Percentiles rank a stretch among this genome's conserved stretches.
Evolutionary conservation across 2,329 filamentous ascomycete species (phyloP).

Genomic region (Cytospora leucostoma): DNA sequence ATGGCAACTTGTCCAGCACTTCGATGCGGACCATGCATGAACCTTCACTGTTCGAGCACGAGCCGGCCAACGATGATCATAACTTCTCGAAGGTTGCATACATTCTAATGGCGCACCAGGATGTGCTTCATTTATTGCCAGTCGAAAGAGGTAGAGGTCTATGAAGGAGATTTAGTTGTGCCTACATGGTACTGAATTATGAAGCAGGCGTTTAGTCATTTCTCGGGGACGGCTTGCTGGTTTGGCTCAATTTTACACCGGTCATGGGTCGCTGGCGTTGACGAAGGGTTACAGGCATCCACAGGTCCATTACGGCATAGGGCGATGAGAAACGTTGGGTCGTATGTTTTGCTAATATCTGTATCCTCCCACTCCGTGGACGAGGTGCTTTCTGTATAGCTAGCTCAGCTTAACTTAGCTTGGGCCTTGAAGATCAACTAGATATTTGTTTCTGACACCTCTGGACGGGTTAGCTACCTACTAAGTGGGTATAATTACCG

Average conservation of each 20-base stretch:
- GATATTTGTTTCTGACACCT: neutral
- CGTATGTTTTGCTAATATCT: neutral
- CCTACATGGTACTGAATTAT: slow-evolving; percentile 1
- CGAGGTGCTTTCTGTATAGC: neutral
- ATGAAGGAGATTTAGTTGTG: neutral
- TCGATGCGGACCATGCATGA: too few species aligned
- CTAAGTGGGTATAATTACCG: neutral
- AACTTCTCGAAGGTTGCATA: too few species aligned
- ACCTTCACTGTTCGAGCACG: too few species aligned
- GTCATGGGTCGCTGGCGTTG: slow-evolving; percentile 12
- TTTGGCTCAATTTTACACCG: neutral
- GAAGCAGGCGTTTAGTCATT: slow-evolving; percentile 10
- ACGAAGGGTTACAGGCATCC: neutral
- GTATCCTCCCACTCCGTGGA: neutral
- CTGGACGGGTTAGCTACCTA: neutral
- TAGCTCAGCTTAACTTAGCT: neutral
- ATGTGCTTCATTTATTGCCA: too few species aligned
- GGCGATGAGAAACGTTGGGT: neutral
- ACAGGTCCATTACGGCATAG: neutral
- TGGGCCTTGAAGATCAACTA: neutral
- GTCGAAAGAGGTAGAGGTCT: neutral
- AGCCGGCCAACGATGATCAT: too few species aligned
- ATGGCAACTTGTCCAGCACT: too few species aligned
- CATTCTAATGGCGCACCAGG: too few species aligned
- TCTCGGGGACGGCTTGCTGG: neutral